A percentile compares a stretch with the other conserved stretches of the same genome.
These are phyloP conservation scores for Chaetomium globosum DNA, from an alignment of 2,329 filamentous ascomycete species.

Conservation along the genomic window DNA sequence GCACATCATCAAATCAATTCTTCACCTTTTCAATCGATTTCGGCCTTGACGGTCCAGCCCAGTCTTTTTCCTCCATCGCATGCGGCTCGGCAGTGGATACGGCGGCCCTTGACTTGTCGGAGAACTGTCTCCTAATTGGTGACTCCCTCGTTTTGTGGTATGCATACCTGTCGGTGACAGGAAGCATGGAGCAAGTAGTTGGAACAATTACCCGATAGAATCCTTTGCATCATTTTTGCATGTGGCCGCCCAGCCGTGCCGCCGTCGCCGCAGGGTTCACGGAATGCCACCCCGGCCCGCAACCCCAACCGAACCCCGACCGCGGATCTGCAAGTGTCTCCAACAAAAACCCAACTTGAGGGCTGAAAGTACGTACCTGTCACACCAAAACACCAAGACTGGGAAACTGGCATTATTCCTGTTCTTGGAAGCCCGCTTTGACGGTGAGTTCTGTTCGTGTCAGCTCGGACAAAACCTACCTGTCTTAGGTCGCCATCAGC, in stretches of 20 bases:
- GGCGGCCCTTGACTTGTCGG: neutral
- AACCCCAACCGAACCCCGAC: neutral
- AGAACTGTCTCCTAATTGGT: slow-evolving; percentile 16
- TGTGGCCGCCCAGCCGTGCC: slow-evolving; percentile 2
- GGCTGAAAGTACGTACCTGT: slow-evolving; percentile 9
- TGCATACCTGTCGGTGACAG: neutral
- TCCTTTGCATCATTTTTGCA: neutral
- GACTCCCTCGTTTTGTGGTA: neutral
- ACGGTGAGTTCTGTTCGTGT: neutral
- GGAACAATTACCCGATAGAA: slow-evolving; percentile 4
- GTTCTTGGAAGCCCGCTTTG: neutral
- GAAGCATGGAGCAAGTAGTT: neutral
- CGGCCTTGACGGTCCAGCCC: neutral
- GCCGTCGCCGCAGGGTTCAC: neutral
- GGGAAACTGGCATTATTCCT: neutral
- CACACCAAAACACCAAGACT: slow-evolving; percentile 1
- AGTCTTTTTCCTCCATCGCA: neutral
- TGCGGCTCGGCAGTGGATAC: slow-evolving; percentile 22
- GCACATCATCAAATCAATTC: slow-evolving; percentile 2
- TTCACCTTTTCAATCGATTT: slow-evolving; percentile 3
- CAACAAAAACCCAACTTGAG: neutral
- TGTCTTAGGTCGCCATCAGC: neutral
- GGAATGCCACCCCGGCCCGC: neutral
- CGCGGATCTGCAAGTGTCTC: neutral
- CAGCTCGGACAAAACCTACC: neutral